Evolutionary conservation across 805 yeast species (phyloP), one percentile per base, ranked within the genome.

Genomic region (Sugiyamaella marilandica): DNA sequence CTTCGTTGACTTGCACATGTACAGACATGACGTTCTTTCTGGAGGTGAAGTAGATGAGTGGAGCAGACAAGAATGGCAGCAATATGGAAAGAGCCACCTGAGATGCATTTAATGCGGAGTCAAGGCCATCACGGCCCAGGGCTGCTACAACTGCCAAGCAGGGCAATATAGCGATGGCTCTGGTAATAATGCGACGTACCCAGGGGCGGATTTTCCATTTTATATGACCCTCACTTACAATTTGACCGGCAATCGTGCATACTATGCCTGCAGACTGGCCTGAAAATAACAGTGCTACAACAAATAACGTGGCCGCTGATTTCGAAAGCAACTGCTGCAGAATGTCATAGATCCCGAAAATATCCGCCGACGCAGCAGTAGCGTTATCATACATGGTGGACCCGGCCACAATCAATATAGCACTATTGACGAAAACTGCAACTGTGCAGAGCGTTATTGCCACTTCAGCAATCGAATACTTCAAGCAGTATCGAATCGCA

Each of bases 251-350:
- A 71, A 91, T 85, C 0, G 97, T 91, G 66, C 97, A 90, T 1
- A 90, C 91, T 41, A 91, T 82, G 47, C 97, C 96, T 0, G 97
- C 96, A 45, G 91, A 84, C 63, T 87, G 90, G 5, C 97, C 97
- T 53, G 94, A 84, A 54, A 87, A 79, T 37, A 91, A 72, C 60
- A 91, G 74, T 0, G 97, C 97, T 50, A 88, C 66, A 78, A 89
- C 89, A 70, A 91, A 91, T 0, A 89, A 69, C 0, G 88, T 82
- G 26, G 97, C 97, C 0, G 89, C 95, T 8, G 80, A 81, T 1
- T 84, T 81, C 0, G 95, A 85, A 37, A 91, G 72, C 49, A 75
- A 79, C 16, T 66, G 53, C 2, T 82, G 72, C 29, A 91, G 74
- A 60, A 90, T 70, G 18, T 76, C 75, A 66, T 89, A 84, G 55